Evolutionary conservation across 2,329 filamentous ascomycete genomes (phyloP).

Genomic region (Lasiodiplodia sp.): DNA sequence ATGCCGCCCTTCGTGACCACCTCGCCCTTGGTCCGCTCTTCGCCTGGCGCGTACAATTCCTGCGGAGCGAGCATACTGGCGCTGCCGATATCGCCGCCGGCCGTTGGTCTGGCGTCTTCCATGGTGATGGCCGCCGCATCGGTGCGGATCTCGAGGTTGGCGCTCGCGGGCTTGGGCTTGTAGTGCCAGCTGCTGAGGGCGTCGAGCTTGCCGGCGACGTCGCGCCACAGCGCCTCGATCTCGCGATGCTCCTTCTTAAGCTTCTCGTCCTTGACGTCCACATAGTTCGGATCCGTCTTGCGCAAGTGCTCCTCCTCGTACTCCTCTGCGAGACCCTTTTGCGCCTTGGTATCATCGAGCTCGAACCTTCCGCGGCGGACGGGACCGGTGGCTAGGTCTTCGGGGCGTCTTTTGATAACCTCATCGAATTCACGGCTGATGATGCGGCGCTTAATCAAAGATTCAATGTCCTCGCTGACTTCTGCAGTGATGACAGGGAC

Average conservation of each 20-base stretch:
- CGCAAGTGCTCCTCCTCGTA: slow-evolving; percentile 94
- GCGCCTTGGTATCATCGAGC: slow-evolving; percentile 85
- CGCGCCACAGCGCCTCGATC: slow-evolving; percentile 82
- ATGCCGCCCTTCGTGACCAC: slow-evolving; percentile 79
- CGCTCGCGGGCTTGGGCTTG: slow-evolving; percentile 83
- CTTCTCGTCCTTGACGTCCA: slow-evolving; percentile 84
- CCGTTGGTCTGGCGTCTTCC: slow-evolving; percentile 92
- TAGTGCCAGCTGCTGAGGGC: slow-evolving; percentile 93
- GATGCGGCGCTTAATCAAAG: slow-evolving; percentile 92
- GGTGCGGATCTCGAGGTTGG: slow-evolving; percentile 84
- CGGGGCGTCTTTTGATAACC: slow-evolving; percentile 80
- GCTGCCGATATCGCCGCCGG: slow-evolving; percentile 74
- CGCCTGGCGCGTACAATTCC: slow-evolving; percentile 87
- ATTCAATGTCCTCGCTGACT: slow-evolving; percentile 88
- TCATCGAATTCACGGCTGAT: slow-evolving; percentile 92
- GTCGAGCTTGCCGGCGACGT: slow-evolving; percentile 81
- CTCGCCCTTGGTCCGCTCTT: slow-evolving; percentile 72
- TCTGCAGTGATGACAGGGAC: slow-evolving; percentile 93
- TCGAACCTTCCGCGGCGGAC: slow-evolving; percentile 77
- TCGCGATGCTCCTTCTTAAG: slow-evolving; percentile 82
- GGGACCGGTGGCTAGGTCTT: slow-evolving; percentile 68
- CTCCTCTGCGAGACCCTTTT: slow-evolving; percentile 85
- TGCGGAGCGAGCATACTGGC: slow-evolving; percentile 85
- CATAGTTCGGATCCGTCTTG: slow-evolving; percentile 77
- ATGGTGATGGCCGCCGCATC: slow-evolving; percentile 92